phyloP scores from a whole-genome alignment of 164 flowering plant genomes.

The Echeveria elegans region DNA sequence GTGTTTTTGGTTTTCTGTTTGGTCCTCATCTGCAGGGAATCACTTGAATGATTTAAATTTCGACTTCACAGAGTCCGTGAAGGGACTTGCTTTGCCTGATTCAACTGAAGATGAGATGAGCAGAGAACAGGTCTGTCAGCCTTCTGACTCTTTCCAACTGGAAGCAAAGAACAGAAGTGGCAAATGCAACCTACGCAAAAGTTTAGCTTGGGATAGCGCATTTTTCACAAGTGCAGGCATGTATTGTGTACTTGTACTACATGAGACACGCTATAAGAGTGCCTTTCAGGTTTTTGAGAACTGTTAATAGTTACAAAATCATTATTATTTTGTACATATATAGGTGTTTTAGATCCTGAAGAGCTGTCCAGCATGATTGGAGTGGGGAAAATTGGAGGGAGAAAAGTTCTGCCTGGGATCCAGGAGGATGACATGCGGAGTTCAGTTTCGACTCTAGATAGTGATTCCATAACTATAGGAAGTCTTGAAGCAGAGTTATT shows the following conservation, averaged over 20 bases:
- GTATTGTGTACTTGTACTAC: conserved; percentile 7
- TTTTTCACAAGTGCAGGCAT: conserved; percentile 81
- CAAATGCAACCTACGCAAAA: conserved; percentile 79
- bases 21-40: conserved; percentile 14
- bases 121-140: conserved; percentile 18
- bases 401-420: conserved; percentile 49
- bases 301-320: not conserved
- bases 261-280: no score
- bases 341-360: conserved; percentile 85
- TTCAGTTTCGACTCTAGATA: conserved; percentile 58
- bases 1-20: not conserved
- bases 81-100: conserved; percentile 11
- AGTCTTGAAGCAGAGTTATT: conserved; percentile 67
- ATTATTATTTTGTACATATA: not conserved
- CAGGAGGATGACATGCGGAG: conserved; percentile 60
- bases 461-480: conserved; percentile 56
- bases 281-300: no score
- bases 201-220: conserved; percentile 97
- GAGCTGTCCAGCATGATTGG: conserved; percentile 70
- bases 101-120: not conserved
- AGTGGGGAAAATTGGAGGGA: conserved; percentile 31
- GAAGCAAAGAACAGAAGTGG: conserved; percentile 26
- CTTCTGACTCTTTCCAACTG: conserved; percentile 28
- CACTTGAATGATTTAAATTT: conserved; percentile 11
- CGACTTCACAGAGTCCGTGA: conserved; percentile 12